A percentile compares a stretch with the other conserved stretches of the same genome.
Evolutionary conservation across 768 basidiomycete species (phyloP).

Genomic region (Lactifluus subvellereus): DNA sequence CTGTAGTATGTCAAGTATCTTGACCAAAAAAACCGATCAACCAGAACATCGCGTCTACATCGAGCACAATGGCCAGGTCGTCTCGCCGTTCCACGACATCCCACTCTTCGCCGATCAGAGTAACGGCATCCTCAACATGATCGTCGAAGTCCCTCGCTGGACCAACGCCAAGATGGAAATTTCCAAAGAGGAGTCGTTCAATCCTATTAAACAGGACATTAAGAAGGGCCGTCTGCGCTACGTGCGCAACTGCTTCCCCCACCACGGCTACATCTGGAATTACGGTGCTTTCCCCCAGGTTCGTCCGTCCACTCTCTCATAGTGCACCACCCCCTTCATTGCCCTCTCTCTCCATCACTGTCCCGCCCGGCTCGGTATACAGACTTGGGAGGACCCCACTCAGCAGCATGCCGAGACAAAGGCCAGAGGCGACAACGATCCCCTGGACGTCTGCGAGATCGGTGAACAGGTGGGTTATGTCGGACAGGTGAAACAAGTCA

Average conservation of each 20-base stretch:
- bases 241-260: slow-evolving; percentile 99
- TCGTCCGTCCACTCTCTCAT: slow-evolving; percentile 25
- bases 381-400: slow-evolving; percentile 98
- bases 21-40: background rate
- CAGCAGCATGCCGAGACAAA: slow-evolving; percentile 91
- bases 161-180: slow-evolving; percentile 99
- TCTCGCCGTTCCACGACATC: slow-evolving; percentile 93
- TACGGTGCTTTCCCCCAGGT: slow-evolving; percentile 99
- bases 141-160: slow-evolving; percentile 98
- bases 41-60: slow-evolving; percentile 93
- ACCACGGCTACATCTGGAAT: slow-evolving; percentile 99
- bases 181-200: slow-evolving; percentile 96
- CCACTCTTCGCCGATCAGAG: slow-evolving; percentile 95
- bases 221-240: slow-evolving; percentile 95
- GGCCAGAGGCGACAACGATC: slow-evolving; percentile 98
- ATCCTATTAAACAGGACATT: slow-evolving; percentile 99
- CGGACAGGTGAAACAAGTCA: slow-evolving; percentile 99
- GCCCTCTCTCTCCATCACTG: background rate
- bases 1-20: background rate
- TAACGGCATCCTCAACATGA: slow-evolving; percentile 97
- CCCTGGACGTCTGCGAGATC: slow-evolving; percentile 99
- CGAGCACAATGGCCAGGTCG: slow-evolving; percentile 80
- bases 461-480: slow-evolving; percentile 97
- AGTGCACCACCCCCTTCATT: background rate
- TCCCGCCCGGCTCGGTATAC: background rate